Evolutionary conservation across 495 filamentous ascomycete species (phyloP).

Genomic region (Aspergillus avenaceus): DNA sequence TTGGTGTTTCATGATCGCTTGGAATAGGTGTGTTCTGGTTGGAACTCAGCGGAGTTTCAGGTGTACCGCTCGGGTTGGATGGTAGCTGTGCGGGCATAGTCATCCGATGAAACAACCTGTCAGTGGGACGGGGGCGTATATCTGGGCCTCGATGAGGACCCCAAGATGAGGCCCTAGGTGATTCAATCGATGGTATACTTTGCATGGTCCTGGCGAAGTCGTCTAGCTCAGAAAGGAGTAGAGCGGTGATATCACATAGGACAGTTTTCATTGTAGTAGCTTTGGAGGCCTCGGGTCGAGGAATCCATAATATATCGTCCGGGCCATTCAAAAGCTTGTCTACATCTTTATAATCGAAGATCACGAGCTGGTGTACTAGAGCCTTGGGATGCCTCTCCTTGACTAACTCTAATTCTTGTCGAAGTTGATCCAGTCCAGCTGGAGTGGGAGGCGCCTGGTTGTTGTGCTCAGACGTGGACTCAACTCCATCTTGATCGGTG

Average conservation of each 20-base stretch:
- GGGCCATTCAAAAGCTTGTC: conserved; percentile 39
- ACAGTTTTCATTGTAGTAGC: conserved; percentile 92
- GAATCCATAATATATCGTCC: conserved; percentile 62
- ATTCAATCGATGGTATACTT: conserved; percentile 72
- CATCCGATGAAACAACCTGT: conserved; percentile 59
- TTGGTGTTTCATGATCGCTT: conserved; percentile 53
- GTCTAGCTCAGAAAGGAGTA: conserved; percentile 82
- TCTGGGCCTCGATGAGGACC: conserved; percentile 43
- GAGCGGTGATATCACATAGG: conserved; percentile 84
- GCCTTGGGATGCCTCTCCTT: conserved; percentile 67
- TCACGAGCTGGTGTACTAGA: conserved; percentile 69
- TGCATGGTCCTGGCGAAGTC: conserved; percentile 82
- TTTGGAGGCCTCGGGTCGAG: conserved; percentile 63
- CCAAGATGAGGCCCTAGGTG: conserved; percentile 54
- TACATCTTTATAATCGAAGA: conserved; percentile 65
- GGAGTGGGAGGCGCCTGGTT: conserved; percentile 27
- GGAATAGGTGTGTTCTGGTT: conserved; percentile 41
- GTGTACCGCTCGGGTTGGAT: conserved; percentile 46
- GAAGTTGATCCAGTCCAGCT: conserved; percentile 55
- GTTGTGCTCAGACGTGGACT: neutral
- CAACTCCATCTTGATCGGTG: conserved; percentile 29
- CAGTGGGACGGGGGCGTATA: conserved; percentile 40
- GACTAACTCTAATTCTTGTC: conserved; percentile 55
- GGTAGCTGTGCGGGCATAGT: conserved; percentile 68
- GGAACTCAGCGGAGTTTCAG: conserved; percentile 51